These are phyloP conservation scores for Tieghemostelium lacteum DNA, from an alignment of 78 protist genomes.

Conservation along the genomic window DNA sequence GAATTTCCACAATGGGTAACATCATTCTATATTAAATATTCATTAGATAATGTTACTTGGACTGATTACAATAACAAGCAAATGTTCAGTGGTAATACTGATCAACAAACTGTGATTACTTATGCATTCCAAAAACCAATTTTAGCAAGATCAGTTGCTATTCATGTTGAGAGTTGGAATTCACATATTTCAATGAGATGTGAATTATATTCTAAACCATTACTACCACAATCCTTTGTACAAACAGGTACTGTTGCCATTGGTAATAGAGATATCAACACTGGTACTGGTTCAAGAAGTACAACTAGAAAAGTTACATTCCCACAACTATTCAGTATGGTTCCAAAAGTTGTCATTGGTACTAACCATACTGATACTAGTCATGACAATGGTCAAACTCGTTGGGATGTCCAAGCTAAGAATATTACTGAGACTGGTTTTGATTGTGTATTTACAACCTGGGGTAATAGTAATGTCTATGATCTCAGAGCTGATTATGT, in stretches of 20 bases:
- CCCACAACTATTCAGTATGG: neutral
- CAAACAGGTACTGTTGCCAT: slow-evolving; percentile 6
- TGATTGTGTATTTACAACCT: slow-evolving; percentile 12
- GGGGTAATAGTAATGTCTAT: neutral
- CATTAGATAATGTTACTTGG: slow-evolving; percentile 36
- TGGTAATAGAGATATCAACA: neutral
- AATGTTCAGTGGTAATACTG: neutral
- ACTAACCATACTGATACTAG: neutral
- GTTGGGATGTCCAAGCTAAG: neutral
- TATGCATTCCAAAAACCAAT: slow-evolving; percentile 2
- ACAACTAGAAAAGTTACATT: neutral
- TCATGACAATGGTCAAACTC: slow-evolving; percentile 1
- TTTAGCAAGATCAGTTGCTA: slow-evolving; percentile 25
- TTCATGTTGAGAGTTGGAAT: slow-evolving; percentile 10
- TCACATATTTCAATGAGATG: slow-evolving; percentile 18
- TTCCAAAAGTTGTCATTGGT: neutral
- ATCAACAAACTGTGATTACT: neutral
- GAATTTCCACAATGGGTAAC: slow-evolving; percentile 67
- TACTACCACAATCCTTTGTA: neutral
- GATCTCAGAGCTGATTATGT: neutral
- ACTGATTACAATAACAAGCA: slow-evolving; percentile 1
- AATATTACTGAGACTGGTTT: slow-evolving; percentile 29
- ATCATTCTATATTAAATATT: slow-evolving; percentile 9
- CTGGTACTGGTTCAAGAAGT: neutral
- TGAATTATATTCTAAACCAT: slow-evolving; percentile 7